Base-by-base conservation (phyloP, 1,139 yeast genomes). In the Sugiyamaella sp. region DNA sequence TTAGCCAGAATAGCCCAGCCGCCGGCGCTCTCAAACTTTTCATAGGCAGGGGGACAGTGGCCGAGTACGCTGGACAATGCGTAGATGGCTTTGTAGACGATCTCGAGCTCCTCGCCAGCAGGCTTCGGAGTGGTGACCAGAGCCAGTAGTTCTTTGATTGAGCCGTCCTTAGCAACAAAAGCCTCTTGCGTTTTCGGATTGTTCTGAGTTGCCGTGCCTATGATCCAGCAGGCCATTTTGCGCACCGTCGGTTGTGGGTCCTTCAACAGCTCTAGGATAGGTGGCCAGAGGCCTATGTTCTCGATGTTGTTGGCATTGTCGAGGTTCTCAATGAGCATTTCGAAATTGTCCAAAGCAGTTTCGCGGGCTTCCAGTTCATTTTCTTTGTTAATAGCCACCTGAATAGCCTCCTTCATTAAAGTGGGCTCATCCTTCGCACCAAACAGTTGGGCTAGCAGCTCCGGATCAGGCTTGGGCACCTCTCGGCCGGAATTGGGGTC, bases 221-320 rank as follows among this genome's bases (percentile, higher is more conserved):
- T 79, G 40, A 89, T 81, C 51, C 95, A 84, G 61, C 89, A 80
- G 5, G 91, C 85, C 58, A 75, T 72, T 14, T 80, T 74, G 55
- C 84, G 76, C 49, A 90, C 71, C 3, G 76, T 70, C 22, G 77
- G 74, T 1, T 68, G 70, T 19, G 76, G 76, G 2, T 74, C 71
- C 39, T 74, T 72, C 51, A 87, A 72, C 53, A 82, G 80, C 0
- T 69, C 69, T 39, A 88, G 73, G 46, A 90, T 69, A 4, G 82
- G 77, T 12, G 80, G 82, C 99, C 98, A 95, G 61, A 91, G 77
- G 58, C 82, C 81, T 76, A 90, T 70, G 63, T 86, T 87, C 60
- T 87, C 93, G 60, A 93, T 85, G 65, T 89, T 90, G 71, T 93
- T 91, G 21, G 99, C 98, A 69, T 93, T 93, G 70, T 93, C 99